Evolutionary conservation across 257 asterid genomes (phyloP), one percentile per base, ranked within the genome.

Genomic region (Forsythia viridissima): DNA sequence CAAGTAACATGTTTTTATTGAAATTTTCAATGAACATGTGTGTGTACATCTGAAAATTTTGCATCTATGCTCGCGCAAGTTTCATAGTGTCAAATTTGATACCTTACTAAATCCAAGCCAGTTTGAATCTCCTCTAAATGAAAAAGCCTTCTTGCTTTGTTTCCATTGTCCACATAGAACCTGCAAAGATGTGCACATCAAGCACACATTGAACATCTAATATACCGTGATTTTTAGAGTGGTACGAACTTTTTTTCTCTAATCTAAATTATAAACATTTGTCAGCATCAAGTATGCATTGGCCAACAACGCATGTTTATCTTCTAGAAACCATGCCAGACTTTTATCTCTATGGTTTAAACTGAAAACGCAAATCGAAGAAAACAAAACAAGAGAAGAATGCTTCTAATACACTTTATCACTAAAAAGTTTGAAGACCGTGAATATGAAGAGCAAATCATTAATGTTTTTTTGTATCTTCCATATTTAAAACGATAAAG

Each of bases 81-180:
- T 30, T 63, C 24, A 18, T 24, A 36, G 42, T 20, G 41, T 40
- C 36, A 2, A 16, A 42, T 7, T 51, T 57, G 59, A 57, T 57
- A 94, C 99, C 98, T 95, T 95, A 85, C 92, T 86, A 83, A 95
- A 95, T 63, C 99, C 98, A 57, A 95, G 99, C 98, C 99, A 95
- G 86, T 95, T 93, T 41, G 99, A 93, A 87, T 95, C 98, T 66
- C 99, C 99, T 85, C 97, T 85, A 80, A 90, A 93, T 0, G 98
- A 92, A 84, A 93, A 92, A 4, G 85, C 86, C 79, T 87, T 95
- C 80, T 83, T 78, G 82, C 89, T 73, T 51, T 90, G 91, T 77
- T 74, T 84, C 99, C 99, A 95, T 44, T 77, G 81, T 75, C 98
- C 98, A 78, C 97, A 92, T 3, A 90, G 70, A 70, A 95, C 90